Evolutionary conservation across 768 basidiomycete species (phyloP).

Genomic region (Tephrocybe rancida): DNA sequence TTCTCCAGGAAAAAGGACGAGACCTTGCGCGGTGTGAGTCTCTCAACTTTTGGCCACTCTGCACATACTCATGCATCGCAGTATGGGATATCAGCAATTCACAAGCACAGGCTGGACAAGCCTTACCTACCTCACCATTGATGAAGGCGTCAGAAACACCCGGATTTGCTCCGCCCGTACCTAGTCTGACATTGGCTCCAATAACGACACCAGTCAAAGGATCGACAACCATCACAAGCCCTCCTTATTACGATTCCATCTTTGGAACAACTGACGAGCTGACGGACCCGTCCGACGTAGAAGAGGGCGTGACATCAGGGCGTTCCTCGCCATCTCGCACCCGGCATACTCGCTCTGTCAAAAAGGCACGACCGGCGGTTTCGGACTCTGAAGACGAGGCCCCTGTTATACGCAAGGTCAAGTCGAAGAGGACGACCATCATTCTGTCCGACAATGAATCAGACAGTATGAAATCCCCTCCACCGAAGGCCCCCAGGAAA

Average conservation of each 20-base stretch:
- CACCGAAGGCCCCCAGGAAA: not conserved
- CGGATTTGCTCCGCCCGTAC: not conserved
- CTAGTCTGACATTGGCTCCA: not conserved
- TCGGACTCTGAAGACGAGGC: slow-evolving; percentile 16
- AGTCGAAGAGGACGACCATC: slow-evolving; percentile 7
- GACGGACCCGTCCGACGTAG: slow-evolving; percentile 24
- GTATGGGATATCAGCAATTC: slow-evolving; percentile 17
- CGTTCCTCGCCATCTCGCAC: not conserved
- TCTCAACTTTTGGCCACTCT: not conserved
- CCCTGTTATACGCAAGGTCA: slow-evolving; percentile 4
- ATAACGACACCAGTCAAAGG: not conserved
- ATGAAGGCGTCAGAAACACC: slow-evolving; percentile 4
- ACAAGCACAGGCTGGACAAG: slow-evolving; percentile 7
- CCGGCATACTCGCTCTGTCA: not conserved
- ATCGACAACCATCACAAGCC: not conserved
- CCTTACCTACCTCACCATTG: slow-evolving; percentile 14
- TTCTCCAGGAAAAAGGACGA: slow-evolving; percentile 23
- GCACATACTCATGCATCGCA: slow-evolving; percentile 1
- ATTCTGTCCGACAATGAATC: slow-evolving; percentile 18
- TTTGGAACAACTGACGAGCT: slow-evolving; percentile 25
- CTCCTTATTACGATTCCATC: slow-evolving; percentile 18
- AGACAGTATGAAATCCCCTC: not conserved
- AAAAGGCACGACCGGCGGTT: not conserved
- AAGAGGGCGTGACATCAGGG: not conserved
- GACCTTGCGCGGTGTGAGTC: slow-evolving; percentile 24